Base-by-base conservation (phyloP, 2,329 filamentous ascomycete species). In the Cadophora gregata region DNA sequence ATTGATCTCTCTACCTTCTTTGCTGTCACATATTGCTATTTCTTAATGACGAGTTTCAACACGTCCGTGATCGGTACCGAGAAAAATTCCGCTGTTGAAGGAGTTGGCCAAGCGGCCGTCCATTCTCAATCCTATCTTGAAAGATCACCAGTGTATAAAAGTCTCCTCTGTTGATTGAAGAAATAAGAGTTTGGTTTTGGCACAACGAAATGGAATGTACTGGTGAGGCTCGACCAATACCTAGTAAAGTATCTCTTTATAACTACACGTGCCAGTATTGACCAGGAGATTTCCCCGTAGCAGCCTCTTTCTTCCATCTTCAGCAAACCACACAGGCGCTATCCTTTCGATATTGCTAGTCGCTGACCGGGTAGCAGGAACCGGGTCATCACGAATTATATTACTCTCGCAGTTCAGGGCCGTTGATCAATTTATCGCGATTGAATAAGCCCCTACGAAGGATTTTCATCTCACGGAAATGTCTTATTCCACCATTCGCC, bases 401-500 rank as follows among this genome's bases (percentile, higher is more conserved):
- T 27, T 16, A 25, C 16, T 25, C 5, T 53, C 25, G 50, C 27
- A 53, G 27, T 53, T 12, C 25, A 31, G 50, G 50, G 50, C 50
- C 50, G 50, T 7, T 47, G 42, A 25, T 16, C 29, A 27, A 25
- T 27, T 53, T 27, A 53, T 53, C 4, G 16, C 50, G 27, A 53
- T 31, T 53, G 25, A n/a, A 53, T 53, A 27, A 53, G 24, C 31
- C 27, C 24, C 21, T 19, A 47, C 9, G 42, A 47, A n/a, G 42
- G 42, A n/a, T 47, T n/a, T n/a, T 14, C 31, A 12, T 56, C 53
- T 12, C n/a, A 58, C 31, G 55, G 55, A 36, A 38, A 25, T 7
- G 21, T 42, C 9, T 58, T 21, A 21, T 58, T 58, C 55, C 55
- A 58, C 55, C 55, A 58, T 58, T 58, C 55, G 55, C 33, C 9